Conservation (phyloP, 768 basidiomycete genomes). For the Amyloporia xantha region DNA sequence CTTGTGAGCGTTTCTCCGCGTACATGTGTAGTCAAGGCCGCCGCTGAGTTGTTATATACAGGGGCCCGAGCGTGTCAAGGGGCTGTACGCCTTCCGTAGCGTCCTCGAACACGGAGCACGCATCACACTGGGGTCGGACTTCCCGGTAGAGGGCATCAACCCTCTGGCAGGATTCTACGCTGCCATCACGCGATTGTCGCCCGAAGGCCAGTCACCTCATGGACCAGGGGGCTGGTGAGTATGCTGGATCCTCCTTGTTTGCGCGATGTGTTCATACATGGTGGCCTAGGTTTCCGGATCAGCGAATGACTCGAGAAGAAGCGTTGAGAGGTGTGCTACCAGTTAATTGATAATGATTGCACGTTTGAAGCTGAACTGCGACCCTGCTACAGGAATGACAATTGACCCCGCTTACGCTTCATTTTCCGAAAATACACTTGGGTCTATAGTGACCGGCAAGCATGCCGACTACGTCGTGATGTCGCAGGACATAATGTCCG, state of each 20-base stretch:
- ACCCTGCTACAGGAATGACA: slow-evolving; percentile 60
- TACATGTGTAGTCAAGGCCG: neutral
- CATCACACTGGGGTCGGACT: slow-evolving; percentile 82
- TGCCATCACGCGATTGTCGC: slow-evolving; percentile 71
- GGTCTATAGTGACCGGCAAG: slow-evolving; percentile 76
- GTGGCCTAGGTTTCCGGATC: slow-evolving; percentile 66
- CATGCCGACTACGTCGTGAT: slow-evolving; percentile 83
- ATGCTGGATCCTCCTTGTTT: neutral
- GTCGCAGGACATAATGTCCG: slow-evolving; percentile 73
- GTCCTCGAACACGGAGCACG: slow-evolving; percentile 56
- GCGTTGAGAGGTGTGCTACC: slow-evolving; percentile 57
- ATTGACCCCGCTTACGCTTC: slow-evolving; percentile 84
- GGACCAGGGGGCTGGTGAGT: slow-evolving; percentile 78
- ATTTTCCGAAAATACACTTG: slow-evolving; percentile 65
- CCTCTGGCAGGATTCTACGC: slow-evolving; percentile 84
- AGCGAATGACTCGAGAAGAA: slow-evolving; percentile 69
- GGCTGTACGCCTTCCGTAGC: slow-evolving; percentile 82
- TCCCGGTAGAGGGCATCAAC: slow-evolving; percentile 83
- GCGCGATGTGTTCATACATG: slow-evolving; percentile 1
- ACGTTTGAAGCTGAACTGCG: neutral
- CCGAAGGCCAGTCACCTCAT: slow-evolving; percentile 70
- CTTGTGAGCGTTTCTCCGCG: slow-evolving; percentile 43
- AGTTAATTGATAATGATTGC: no score
- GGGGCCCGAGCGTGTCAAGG: slow-evolving; percentile 81
- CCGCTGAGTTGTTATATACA: slow-evolving; percentile 21